Base-by-base conservation (phyloP, 2,329 filamentous ascomycete species). In the Nannizziopsis barbatae region DNA sequence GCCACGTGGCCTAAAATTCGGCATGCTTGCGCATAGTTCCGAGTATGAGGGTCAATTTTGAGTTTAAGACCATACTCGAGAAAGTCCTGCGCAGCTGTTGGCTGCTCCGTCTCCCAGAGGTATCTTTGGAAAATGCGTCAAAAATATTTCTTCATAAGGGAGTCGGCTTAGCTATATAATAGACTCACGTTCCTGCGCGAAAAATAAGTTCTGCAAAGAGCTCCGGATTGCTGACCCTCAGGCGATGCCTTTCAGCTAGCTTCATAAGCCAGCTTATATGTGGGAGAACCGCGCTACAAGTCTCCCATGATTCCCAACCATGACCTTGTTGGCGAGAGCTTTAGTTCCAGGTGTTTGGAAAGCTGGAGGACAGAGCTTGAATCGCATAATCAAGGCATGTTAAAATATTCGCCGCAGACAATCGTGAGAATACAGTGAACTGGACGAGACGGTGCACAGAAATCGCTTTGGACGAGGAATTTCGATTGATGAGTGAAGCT, bases 61-160 rank as follows among this genome's bases (percentile, higher is more conserved):
- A 54, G 55, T 5, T 42, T 35, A 37, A 63, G 45, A 6, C 60
- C 60, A 45, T 51, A 47, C 5, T 57, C 43, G 11, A 62, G 52
- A 35, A 64, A 51, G 8, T 43, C 49, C 32, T 48, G 35, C 7
- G 62, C 60, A 11, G 57, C 49, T 27, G 46, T 49, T 39, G 60
- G 64, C 31, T 53, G 52, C 51, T 63, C 62, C 1, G 56, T 52
- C 50, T 64, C 61, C 51, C 64, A 65, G 6, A 65, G 53, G 49
- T 63, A 62, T 58, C 61, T 63, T 50, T 12, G 15, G 14, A 14
- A 12, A n/a, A 38, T 8, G 18, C 8, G 15, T 8, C 15, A 10
- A 5, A 3, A 12, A 12, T 31, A n/a, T 41, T 10, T 22, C 36
- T 30, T 18, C 38, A 14, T 14, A 18, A 18, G n/a, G 18, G 27